phyloP scores from a whole-genome alignment of 805 yeast genomes.

The Candida silvicultrix region DNA sequence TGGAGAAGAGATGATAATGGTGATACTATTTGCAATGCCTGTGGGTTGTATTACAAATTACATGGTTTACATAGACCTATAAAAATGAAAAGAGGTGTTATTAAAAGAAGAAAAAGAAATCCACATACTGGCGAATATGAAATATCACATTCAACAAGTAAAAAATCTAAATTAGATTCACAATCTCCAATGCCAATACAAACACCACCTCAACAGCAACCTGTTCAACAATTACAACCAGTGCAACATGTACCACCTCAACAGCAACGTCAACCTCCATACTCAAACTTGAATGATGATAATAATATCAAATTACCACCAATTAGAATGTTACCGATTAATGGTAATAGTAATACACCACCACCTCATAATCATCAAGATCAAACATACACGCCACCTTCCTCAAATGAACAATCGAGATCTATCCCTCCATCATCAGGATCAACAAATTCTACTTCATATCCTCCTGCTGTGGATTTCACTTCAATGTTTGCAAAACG shows the following conservation, averaged over 20 bases:
- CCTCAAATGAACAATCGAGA: too few relatives aligned
- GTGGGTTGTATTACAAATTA: constrained; percentile 71
- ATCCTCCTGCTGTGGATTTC: neutral
- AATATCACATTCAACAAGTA: neutral
- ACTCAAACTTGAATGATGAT: neutral
- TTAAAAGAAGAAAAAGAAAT: constrained; percentile 64
- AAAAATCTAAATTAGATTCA: neutral
- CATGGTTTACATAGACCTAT: constrained; percentile 78
- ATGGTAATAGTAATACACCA: constrained; percentile 1
- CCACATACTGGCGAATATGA: constrained; percentile 2
- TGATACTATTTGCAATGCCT: constrained; percentile 82
- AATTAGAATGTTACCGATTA: constrained; percentile 17
- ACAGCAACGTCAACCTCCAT: neutral
- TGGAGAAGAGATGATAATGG: constrained; percentile 84
- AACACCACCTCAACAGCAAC: constrained; percentile 1
- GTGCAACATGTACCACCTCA: neutral
- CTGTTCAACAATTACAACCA: constrained; percentile 3
- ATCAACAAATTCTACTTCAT: neutral
- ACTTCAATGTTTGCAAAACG: neutral
- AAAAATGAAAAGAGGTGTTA: constrained; percentile 63
- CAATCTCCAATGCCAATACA: constrained; percentile 1
- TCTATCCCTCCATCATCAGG: constrained; percentile 2
- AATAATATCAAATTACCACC: constrained; percentile 18
- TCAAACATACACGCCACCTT: neutral
- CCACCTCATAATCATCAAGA: neutral